phyloP scores from a whole-genome alignment of 23 red algal species.

The Gracilaria gracilis region DNA sequence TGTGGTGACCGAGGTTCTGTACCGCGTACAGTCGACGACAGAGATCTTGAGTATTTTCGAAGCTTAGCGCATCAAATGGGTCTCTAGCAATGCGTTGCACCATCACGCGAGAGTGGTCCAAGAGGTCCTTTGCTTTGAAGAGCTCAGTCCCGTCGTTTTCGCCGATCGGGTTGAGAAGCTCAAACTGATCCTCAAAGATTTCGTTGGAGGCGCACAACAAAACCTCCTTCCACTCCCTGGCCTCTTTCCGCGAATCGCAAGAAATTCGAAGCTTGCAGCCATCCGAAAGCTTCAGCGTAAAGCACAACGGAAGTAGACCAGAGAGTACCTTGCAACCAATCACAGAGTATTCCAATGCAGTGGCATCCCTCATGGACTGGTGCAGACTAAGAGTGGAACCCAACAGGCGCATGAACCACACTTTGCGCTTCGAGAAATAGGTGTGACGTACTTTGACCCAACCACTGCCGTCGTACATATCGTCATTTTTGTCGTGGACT shows the following conservation, averaged over 20 bases:
- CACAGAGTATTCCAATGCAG: background rate
- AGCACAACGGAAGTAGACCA: background rate
- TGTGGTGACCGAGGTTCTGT: background rate
- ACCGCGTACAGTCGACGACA: background rate
- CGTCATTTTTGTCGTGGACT: background rate
- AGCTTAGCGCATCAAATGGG: background rate
- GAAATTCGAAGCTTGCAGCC: background rate
- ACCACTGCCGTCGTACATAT: background rate
- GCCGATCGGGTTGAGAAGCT: background rate
- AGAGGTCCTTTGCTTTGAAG: background rate
- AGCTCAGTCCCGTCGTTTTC: background rate
- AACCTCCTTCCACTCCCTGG: background rate
- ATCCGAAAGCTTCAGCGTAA: background rate
- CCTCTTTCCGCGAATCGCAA: background rate
- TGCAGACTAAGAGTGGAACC: background rate
- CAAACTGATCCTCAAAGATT: background rate
- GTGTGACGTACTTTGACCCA: background rate
- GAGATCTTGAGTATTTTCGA: background rate
- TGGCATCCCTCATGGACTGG: background rate
- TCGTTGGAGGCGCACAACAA: background rate
- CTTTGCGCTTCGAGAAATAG: background rate
- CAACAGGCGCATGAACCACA: background rate
- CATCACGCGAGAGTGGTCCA: background rate
- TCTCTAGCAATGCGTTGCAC: background rate
- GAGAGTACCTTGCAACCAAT: background rate